Percentiles rank a stretch among this genome's conserved stretches.
These are phyloP conservation scores for Talaromyces sp. DNA, from an alignment of 2,329 filamentous ascomycete genomes.

Conservation along the genomic window DNA sequence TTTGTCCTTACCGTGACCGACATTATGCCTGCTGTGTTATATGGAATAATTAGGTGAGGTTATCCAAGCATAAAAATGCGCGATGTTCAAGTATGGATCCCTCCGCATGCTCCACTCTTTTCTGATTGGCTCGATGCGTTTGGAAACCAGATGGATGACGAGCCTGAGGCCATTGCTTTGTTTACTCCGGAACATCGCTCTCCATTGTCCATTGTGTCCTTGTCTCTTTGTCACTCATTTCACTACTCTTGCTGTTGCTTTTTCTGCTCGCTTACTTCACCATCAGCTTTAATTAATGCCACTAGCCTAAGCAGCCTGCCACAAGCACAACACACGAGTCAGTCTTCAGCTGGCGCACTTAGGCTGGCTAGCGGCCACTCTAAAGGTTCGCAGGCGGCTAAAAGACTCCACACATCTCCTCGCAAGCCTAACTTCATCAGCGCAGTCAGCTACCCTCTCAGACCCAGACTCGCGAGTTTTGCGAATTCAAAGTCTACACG, in stretches of 20 bases:
- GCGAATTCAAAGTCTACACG: background rate
- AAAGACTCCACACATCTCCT: constrained; percentile 13
- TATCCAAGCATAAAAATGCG: background rate
- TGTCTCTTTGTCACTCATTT: background rate
- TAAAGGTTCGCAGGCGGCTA: constrained; percentile 13
- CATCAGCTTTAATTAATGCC: background rate
- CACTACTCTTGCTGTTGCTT: background rate
- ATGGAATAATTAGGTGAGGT: background rate
- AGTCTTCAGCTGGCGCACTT: constrained; percentile 9
- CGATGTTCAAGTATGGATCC: background rate
- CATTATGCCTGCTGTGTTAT: background rate
- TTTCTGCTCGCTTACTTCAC: background rate
- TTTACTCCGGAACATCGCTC: background rate
- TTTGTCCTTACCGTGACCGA: background rate
- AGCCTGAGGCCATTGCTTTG: constrained; percentile 8
- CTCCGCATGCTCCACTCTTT: constrained; percentile 3
- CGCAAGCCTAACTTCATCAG: constrained; percentile 3
- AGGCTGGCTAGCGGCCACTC: background rate
- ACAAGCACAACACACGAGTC: background rate
- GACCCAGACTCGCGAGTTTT: background rate
- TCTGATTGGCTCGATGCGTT: background rate
- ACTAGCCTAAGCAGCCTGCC: background rate
- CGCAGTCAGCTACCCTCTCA: background rate
- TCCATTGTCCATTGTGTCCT: background rate
- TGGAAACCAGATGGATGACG: background rate